Evolutionary conservation across 129 eudicot species (phyloP).

Genomic region (Lactuca sativa): DNA sequence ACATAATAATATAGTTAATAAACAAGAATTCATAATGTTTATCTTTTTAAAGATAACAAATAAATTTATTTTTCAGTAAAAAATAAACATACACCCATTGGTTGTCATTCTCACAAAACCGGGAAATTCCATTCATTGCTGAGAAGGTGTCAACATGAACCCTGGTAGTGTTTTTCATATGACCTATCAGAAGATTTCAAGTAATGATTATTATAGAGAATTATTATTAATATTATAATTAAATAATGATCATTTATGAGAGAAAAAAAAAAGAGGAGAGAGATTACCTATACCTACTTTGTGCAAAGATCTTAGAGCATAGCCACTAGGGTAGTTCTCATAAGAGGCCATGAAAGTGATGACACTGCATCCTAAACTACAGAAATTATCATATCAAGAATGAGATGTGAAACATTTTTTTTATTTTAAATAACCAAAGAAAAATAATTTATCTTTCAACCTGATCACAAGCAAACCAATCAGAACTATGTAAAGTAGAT

Average conservation of each 20-base stretch:
- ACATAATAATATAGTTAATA: conserved; percentile 5
- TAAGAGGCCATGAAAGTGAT: conserved; percentile 84
- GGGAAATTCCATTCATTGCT: conserved; percentile 95
- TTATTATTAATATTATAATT: background rate
- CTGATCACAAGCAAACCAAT: conserved; percentile 64
- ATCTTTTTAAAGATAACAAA: background rate
- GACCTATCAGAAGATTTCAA: conserved; percentile 37
- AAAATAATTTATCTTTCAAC: conserved; percentile 36
- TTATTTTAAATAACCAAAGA: background rate
- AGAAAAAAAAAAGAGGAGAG: conserved; percentile 25
- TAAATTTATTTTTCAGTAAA: background rate
- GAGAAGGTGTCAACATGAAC: conserved; percentile 88
- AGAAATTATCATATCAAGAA: conserved; percentile 36
- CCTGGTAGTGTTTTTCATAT: conserved; percentile 43
- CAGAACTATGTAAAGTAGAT: conserved; percentile 51
- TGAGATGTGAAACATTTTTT: conserved; percentile 4
- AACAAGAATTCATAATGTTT: conserved; percentile 13
- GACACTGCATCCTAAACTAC: conserved; percentile 76
- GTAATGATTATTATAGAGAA: background rate
- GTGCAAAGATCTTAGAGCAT: conserved; percentile 75
- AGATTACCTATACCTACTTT: conserved; percentile 69
- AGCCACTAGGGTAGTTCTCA: conserved; percentile 92
- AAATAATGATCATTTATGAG: background rate
- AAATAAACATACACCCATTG: conserved; percentile 71
- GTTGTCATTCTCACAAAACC: conserved; percentile 73